Evolutionary conservation across 73 alveolate species (phyloP).

Genomic region (Diophrys appendiculata): DNA sequence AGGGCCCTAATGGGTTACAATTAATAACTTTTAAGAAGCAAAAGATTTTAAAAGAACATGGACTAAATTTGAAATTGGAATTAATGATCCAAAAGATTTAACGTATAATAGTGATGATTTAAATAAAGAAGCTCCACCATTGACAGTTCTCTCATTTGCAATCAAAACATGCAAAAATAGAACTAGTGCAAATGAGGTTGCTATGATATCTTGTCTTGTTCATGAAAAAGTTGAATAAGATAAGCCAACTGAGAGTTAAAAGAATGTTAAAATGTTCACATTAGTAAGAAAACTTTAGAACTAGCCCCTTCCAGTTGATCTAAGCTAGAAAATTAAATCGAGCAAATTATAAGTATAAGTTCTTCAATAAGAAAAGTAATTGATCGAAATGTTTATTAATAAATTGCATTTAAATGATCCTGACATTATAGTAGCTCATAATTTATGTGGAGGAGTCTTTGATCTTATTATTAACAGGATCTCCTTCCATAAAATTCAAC

Average conservation of each 20-base stretch:
- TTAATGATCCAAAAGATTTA: slow-evolving; percentile 67
- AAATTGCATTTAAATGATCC: slow-evolving; percentile 86
- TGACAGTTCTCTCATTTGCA: slow-evolving; percentile 74
- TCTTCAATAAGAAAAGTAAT: slow-evolving; percentile 75
- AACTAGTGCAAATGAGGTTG: slow-evolving; percentile 73
- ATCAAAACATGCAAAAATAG: slow-evolving; percentile 64
- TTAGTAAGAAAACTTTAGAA: slow-evolving; percentile 69
- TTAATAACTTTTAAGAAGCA: slow-evolving; percentile 68
- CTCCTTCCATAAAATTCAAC: slow-evolving; percentile 64
- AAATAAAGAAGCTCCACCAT: slow-evolving; percentile 80
- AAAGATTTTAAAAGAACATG: slow-evolving; percentile 72
- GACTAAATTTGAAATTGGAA: slow-evolving; percentile 72
- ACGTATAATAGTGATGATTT: slow-evolving; percentile 68
- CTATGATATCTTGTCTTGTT: slow-evolving; percentile 67
- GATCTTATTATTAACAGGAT: slow-evolving; percentile 83
- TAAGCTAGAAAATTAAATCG: slow-evolving; percentile 11
- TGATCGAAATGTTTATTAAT: slow-evolving; percentile 75
- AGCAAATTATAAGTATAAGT: slow-evolving; percentile 38
- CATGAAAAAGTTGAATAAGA: slow-evolving; percentile 72
- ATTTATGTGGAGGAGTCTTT: slow-evolving; percentile 76
- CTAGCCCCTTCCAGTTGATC: slow-evolving; percentile 52
- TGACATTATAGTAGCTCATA: slow-evolving; percentile 94
- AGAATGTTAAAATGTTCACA: slow-evolving; percentile 54
- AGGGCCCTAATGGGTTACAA: slow-evolving; percentile 97
- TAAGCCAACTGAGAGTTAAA: slow-evolving; percentile 61